Evolutionary conservation across 345 rosid genomes (phyloP).

Genomic region (Acer yangbiense): DNA sequence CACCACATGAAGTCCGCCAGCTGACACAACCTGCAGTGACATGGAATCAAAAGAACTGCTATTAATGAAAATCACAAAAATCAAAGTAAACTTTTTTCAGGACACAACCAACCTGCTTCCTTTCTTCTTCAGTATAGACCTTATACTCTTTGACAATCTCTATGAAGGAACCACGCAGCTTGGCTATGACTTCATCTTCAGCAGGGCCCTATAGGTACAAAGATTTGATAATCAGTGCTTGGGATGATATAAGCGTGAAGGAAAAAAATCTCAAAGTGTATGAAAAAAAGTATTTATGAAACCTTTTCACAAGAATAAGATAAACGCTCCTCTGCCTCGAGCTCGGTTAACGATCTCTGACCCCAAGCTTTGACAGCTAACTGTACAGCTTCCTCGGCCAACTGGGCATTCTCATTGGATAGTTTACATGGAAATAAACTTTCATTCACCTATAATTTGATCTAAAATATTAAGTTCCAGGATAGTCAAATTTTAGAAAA

Average conservation of each 20-base stretch:
- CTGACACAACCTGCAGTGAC: slow-evolving; percentile 70
- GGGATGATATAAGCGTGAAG: background rate
- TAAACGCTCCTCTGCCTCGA: slow-evolving; percentile 92
- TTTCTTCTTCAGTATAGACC: slow-evolving; percentile 83
- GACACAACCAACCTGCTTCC: slow-evolving; percentile 58
- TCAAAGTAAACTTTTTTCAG: slow-evolving; percentile 11
- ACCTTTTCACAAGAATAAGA: slow-evolving; percentile 99
- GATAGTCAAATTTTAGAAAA: slow-evolving; percentile 4
- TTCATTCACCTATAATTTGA: slow-evolving; percentile 68
- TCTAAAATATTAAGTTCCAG: slow-evolving; percentile 9
- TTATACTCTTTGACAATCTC: slow-evolving; percentile 78
- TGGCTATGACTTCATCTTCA: slow-evolving; percentile 86
- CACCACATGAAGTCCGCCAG: slow-evolving; percentile 96
- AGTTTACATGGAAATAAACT: slow-evolving; percentile 83
- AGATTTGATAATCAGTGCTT: background rate
- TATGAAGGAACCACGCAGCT: slow-evolving; percentile 72
- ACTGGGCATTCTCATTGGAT: slow-evolving; percentile 58
- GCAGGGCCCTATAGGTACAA: slow-evolving; percentile 70
- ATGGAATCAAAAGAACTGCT: slow-evolving; percentile 20
- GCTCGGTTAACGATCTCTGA: slow-evolving; percentile 78
- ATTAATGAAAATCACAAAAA: slow-evolving; percentile 16
- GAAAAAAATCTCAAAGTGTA: background rate
- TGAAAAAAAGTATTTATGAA: background rate
- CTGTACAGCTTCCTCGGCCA: slow-evolving; percentile 89
- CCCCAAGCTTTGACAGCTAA: slow-evolving; percentile 86